A percentile compares a stretch with the other conserved stretches of the same genome.
Evolutionary conservation across 2,329 filamentous ascomycete species (phyloP).

Genomic region (Paecilomyces niveus): DNA sequence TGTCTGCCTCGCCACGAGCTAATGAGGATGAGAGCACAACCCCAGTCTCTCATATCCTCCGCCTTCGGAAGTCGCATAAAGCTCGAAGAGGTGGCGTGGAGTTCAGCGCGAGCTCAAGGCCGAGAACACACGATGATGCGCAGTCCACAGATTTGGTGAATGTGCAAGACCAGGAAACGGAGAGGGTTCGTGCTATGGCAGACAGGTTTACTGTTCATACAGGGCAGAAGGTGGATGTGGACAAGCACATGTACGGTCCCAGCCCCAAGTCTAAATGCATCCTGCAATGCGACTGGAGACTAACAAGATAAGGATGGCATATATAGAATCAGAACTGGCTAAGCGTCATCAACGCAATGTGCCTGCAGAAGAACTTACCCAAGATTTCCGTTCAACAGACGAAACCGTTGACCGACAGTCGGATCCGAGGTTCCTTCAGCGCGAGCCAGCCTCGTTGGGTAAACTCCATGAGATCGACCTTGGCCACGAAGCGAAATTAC

Average conservation of each 20-base stretch:
- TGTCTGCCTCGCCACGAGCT: slow-evolving; percentile 8
- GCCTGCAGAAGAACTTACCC: slow-evolving; percentile 8
- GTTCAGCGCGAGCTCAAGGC: slow-evolving; percentile 32
- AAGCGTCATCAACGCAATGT: slow-evolving; percentile 36
- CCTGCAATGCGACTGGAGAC: slow-evolving; percentile 25
- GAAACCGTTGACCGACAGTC: slow-evolving; percentile 9
- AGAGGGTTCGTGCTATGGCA: slow-evolving; percentile 33
- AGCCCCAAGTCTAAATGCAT: neutral
- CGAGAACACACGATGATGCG: slow-evolving; percentile 9
- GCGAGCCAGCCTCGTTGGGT: slow-evolving; percentile 46
- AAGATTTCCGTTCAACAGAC: slow-evolving; percentile 4
- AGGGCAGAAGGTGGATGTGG: slow-evolving; percentile 50
- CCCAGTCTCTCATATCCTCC: slow-evolving; percentile 26
- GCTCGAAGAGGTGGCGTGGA: slow-evolving; percentile 39
- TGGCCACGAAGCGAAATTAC: slow-evolving; percentile 37
- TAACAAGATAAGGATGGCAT: slow-evolving; percentile 60
- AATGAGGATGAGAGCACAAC: slow-evolving; percentile 11
- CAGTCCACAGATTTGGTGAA: slow-evolving; percentile 18
- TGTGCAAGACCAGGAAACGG: slow-evolving; percentile 25
- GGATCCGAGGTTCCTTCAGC: slow-evolving; percentile 23
- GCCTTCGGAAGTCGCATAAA: slow-evolving; percentile 30
- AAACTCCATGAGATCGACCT: slow-evolving; percentile 53
- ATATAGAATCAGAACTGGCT: slow-evolving; percentile 61
- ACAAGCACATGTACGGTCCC: slow-evolving; percentile 57
- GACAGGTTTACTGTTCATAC: slow-evolving; percentile 54